These are phyloP conservation scores for Cynara cardunculus DNA, from an alignment of 129 eudicot species.

Conservation along the genomic window DNA sequence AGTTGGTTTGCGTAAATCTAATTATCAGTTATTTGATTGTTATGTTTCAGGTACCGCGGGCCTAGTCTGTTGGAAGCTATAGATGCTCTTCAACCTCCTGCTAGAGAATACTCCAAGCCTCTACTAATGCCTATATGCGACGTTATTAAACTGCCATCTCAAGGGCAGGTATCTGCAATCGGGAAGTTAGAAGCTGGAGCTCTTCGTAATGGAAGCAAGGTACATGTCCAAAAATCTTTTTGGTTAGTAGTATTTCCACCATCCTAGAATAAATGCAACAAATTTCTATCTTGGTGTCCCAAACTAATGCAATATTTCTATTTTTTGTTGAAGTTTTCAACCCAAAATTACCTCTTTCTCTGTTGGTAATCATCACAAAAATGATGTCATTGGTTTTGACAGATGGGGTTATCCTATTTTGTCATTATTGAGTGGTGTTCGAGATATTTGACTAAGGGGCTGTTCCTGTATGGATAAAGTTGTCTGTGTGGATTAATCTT, in stretches of 20 bases:
- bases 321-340: not conserved
- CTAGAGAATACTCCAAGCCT: constrained; percentile 82
- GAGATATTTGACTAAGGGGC: not conserved
- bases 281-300: not conserved
- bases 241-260: not conserved
- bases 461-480: no score
- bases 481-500: no score
- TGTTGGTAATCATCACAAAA: no score
- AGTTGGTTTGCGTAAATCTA: not conserved
- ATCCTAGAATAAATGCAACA: not conserved
- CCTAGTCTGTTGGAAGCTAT: constrained; percentile 76
- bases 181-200: constrained; percentile 95
- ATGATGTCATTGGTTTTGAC: not conserved
- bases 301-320: not conserved
- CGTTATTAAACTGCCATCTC: constrained; percentile 66
- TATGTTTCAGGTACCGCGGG: constrained; percentile 69
- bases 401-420: not conserved
- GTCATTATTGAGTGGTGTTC: not conserved
- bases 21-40: constrained; percentile 6
- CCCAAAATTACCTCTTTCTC: not conserved
- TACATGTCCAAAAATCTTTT: constrained; percentile 21
- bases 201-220: constrained; percentile 77
- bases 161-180: constrained; percentile 79
- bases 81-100: constrained; percentile 74
- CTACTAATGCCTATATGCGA: constrained; percentile 87